Evolutionary conservation across 345 rosid genomes (phyloP).

Genomic region (Salix purpurea): DNA sequence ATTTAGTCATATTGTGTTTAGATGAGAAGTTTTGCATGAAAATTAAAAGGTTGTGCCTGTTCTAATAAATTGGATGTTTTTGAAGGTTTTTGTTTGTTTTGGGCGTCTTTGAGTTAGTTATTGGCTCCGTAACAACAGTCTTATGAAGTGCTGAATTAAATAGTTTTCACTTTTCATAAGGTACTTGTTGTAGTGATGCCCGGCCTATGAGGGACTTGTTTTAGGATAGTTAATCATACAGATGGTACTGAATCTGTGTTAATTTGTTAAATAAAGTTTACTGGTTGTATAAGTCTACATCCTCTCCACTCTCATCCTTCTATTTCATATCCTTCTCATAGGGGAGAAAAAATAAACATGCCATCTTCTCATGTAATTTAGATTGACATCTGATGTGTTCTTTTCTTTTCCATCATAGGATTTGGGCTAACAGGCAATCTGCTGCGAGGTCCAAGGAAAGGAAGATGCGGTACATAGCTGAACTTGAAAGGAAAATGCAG

Average conservation of each 20-base stretch:
- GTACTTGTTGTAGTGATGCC: neutral
- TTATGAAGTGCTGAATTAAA: neutral
- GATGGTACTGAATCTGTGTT: neutral
- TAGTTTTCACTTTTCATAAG: neutral
- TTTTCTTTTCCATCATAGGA: conserved; percentile 38
- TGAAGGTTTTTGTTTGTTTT: neutral
- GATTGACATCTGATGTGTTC: neutral
- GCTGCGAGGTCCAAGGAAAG: conserved; percentile 97
- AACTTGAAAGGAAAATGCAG: conserved; percentile 88
- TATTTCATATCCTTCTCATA: neutral
- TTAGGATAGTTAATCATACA: neutral
- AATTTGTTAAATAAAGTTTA: neutral
- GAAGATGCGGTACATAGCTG: conserved; percentile 88
- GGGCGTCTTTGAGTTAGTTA: neutral
- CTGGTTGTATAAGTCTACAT: neutral
- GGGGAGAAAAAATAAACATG: neutral
- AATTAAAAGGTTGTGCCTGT: neutral
- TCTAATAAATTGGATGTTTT: neutral
- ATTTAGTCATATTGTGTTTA: neutral
- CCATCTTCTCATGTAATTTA: neutral
- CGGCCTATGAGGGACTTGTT: neutral
- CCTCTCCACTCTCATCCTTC: neutral
- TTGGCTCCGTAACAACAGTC: neutral
- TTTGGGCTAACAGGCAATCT: conserved; percentile 97
- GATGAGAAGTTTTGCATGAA: neutral